Base-by-base conservation (phyloP, 768 basidiomycete species). In the Lactarius deliciosus region DNA sequence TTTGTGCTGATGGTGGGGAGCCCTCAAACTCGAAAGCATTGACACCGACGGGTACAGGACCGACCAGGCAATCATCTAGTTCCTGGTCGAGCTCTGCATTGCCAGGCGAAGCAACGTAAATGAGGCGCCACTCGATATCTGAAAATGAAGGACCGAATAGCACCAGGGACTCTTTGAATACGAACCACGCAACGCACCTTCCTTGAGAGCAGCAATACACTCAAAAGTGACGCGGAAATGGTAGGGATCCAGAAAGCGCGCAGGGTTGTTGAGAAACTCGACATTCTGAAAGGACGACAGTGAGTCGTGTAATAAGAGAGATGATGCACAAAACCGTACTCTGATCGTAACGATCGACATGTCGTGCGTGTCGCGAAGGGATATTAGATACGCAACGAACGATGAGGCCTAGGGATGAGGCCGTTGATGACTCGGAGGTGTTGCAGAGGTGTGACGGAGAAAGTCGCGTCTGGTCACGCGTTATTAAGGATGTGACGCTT, bases 51-150 rank as follows among this genome's bases (percentile, higher is more conserved):
- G 97, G 97, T 30, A 99, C 92, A 3, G 97, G 97, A 2, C 97
- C 97, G 38, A 99, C 97, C 72, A 98, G 88, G 77, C 95, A 98
- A 73, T 94, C 92, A 77, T 99, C 97, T 28, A 99, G 85, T 76
- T 98, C 97, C 76, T 99, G 97, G 76, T 99, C 97, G 58, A 90
- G 90, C 47, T 91, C 88, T 73, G 94, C 91, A 75, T 92, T 85
- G 11, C 89, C 94, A 0, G 96, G 96, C 3, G 91, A 94, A 1
- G 97, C 94, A 61, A 98, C 96, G 76, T 96, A 98, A 56, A 97
- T 94, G 70, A 99, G 88, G 70, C 89, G 89, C 97, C 97, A 99
- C 77, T 99, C 97, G 69, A 99, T 86, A 77, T 99, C 97, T 96
- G 30, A 66, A 47, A 34, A 15, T 6, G 38, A 38, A 18, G 7